Conservation (phyloP, 2,329 filamentous ascomycete genomes). For the Alternaria alternata region DNA sequence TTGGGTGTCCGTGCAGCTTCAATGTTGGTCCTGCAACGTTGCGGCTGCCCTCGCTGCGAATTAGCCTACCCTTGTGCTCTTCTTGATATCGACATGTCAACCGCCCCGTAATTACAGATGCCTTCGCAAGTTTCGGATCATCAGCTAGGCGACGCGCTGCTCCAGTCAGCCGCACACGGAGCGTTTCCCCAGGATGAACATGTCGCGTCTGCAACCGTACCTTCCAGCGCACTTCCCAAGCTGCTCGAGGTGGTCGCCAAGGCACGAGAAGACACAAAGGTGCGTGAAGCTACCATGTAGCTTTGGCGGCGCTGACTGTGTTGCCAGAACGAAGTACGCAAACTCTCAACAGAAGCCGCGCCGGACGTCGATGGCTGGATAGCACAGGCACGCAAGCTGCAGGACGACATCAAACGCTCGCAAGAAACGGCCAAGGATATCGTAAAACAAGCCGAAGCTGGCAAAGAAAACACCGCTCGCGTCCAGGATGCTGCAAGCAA, state of each 20-base stretch:
- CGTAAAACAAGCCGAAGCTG: constrained; percentile 75
- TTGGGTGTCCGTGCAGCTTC: constrained; percentile 15
- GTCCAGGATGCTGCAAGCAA: constrained; percentile 69
- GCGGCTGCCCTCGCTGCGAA: background rate
- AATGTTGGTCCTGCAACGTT: constrained; percentile 12
- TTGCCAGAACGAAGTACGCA: constrained; percentile 72
- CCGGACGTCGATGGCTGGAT: constrained; percentile 88
- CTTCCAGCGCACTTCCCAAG: constrained; percentile 57
- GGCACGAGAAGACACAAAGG: constrained; percentile 63
- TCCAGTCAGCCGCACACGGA: constrained; percentile 68
- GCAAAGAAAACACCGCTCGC: constrained; percentile 68
- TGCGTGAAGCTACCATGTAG: constrained; percentile 29
- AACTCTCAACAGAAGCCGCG: constrained; percentile 77
- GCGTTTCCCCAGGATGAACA: constrained; percentile 65
- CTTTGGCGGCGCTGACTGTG: constrained; percentile 9
- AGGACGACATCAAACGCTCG: constrained; percentile 84
- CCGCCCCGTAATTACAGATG: constrained; percentile 31
- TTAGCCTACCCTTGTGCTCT: background rate
- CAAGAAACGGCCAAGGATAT: constrained; percentile 83
- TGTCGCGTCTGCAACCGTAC: constrained; percentile 62
- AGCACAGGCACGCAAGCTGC: constrained; percentile 80
- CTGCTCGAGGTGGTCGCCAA: constrained; percentile 61
- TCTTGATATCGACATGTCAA: constrained; percentile 27
- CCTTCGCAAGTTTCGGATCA: constrained; percentile 40
- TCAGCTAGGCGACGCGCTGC: constrained; percentile 66